These are phyloP conservation scores for Phytophthora brassicae DNA, from an alignment of 352 stramenopile species.

Conservation along the genomic window DNA sequence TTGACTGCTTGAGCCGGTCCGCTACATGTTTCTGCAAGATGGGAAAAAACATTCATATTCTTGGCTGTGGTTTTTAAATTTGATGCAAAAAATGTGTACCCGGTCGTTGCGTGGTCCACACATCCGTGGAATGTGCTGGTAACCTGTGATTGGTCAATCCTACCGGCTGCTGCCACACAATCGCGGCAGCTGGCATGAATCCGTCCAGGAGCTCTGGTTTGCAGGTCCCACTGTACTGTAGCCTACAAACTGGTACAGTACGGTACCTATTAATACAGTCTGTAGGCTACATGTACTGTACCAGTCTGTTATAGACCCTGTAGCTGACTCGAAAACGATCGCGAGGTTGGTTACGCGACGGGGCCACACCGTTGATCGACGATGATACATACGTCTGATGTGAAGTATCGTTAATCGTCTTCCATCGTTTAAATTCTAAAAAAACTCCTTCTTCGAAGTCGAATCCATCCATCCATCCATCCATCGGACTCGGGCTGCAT, in stretches of 20 bases:
- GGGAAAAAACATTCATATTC: too few species aligned
- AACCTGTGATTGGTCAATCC: conserved; percentile 12
- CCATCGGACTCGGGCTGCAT: background rate
- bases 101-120: conserved; percentile 1
- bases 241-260: too few species aligned
- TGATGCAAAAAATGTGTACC: too few species aligned
- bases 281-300: too few species aligned
- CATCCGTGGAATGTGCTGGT: conserved; percentile 8
- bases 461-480: background rate
- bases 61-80: too few species aligned
- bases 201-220: conserved; percentile 19
- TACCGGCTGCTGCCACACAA: conserved; percentile 22
- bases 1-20: too few species aligned
- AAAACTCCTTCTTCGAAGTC: background rate
- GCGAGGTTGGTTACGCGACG: background rate
- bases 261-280: too few species aligned
- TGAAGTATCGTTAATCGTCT: conserved; percentile 16
- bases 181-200: conserved; percentile 25
- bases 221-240: too few species aligned
- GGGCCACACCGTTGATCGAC: background rate
- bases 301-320: conserved; percentile 14
- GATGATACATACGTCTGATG: conserved; percentile 17
- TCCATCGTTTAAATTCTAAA: background rate
- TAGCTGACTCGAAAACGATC: conserved; percentile 14
- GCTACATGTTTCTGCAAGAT: too few species aligned